Conservation (phyloP, 2,329 filamentous ascomycete species). For the Neoarthrinium moseri region DNA sequence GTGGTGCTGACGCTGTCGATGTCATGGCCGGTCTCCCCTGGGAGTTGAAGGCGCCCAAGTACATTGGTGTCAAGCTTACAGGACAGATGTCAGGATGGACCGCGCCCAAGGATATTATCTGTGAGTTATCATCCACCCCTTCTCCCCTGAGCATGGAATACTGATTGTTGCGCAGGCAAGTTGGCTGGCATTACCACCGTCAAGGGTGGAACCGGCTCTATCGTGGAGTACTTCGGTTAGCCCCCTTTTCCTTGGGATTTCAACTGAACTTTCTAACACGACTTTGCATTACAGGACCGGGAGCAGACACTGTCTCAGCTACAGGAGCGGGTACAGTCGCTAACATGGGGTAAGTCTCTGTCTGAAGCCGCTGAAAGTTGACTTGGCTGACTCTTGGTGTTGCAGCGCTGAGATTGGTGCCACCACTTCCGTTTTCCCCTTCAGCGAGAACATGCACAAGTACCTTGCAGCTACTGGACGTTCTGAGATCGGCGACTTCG, state of each 20-base stretch:
- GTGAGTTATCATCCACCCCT: no score
- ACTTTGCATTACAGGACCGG: no score
- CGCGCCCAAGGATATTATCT: constrained; percentile 73
- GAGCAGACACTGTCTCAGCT: constrained; percentile 70
- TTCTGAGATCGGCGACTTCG: constrained; percentile 84
- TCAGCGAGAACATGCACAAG: constrained; percentile 97
- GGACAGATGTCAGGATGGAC: constrained; percentile 89
- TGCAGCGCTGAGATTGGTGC: constrained; percentile 69
- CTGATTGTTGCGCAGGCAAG: no score
- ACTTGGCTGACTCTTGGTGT: background rate
- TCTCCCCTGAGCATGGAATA: no score
- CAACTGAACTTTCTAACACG: no score
- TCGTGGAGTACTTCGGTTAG: constrained; percentile 68
- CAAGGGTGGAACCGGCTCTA: constrained; percentile 94
- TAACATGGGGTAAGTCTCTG: constrained; percentile 1
- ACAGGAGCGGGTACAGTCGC: constrained; percentile 80
- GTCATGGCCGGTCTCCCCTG: constrained; percentile 97
- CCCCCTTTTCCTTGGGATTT: no score
- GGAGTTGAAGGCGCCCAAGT: constrained; percentile 97
- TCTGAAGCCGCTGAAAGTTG: no score
- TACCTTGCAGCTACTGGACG: constrained; percentile 93
- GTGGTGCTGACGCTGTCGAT: constrained; percentile 97
- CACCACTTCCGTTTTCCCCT: constrained; percentile 94
- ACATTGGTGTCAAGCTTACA: constrained; percentile 94
- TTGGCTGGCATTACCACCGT: constrained; percentile 95